Base-by-base conservation (phyloP, 345 rosid species). In the Reutealis trisperma region DNA sequence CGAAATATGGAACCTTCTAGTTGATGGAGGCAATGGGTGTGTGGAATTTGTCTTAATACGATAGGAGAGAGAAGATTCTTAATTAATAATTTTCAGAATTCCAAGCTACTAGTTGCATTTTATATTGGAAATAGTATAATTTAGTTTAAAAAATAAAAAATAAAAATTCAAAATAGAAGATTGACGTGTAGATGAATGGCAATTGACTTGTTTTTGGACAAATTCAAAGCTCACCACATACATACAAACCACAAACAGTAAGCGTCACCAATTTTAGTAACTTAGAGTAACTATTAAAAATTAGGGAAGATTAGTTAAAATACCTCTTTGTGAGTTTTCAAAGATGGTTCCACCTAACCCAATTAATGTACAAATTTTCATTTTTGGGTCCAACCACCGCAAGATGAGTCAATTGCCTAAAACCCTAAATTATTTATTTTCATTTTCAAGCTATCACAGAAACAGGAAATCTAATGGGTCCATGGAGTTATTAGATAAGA, bases 131-230 rank as follows among this genome's bases (percentile, higher is more conserved):
- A 70, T 15, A n/a, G n/a, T 9, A 37, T 67, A 42, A 42, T 7
- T 42, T 19, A 21, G 27, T 65, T 19, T n/a, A n/a, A n/a, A n/a
- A n/a, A n/a, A n/a, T n/a, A n/a, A n/a, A n/a, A n/a, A 12, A 65
- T 27, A 27, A 41, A 65, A 19, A 41, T 18, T 9, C 68, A 22
- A 64, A 64, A 21, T 13, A 14, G n/a, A 63, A 32, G 42, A 0
- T 27, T 49, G 42, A 25, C 34, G 21, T 19, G 55, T 25, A 15
- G 49, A 21, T 37, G 6, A 37, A 37, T 66, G 51, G 30, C 16
- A 42, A 41, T 69, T 69, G 59, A 69, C 59, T 49, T 69, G 27
- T 47, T 68, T 68, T 8, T 68, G 13, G n/a, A 68, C 49, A 44
- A 3, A 25, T 25, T 68, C 58, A 7, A 68, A n/a, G 19, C 37